These are phyloP conservation scores for Calonectria hongkongensis DNA, from an alignment of 2,329 filamentous ascomycete genomes.

Conservation along the genomic window DNA sequence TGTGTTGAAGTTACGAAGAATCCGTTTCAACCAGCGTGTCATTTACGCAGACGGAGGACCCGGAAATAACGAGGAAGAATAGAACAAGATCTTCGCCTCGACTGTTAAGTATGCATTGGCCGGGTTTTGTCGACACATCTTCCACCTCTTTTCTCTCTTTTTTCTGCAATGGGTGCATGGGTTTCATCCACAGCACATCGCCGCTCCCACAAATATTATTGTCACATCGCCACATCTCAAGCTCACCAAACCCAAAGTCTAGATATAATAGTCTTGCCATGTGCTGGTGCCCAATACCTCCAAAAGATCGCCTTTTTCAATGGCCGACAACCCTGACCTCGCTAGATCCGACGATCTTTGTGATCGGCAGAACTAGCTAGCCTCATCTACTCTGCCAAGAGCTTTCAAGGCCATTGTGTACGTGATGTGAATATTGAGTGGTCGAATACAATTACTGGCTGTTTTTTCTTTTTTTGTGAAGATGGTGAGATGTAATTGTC, in stretches of 20 bases:
- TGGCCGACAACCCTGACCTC: not conserved
- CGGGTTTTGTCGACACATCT: too few species aligned
- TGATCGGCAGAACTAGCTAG: slow-evolving; percentile 11
- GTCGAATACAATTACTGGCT: not conserved
- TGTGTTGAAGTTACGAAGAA: not conserved
- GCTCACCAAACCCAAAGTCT: not conserved
- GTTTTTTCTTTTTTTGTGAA: not conserved
- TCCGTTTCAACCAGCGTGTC: too few species aligned
- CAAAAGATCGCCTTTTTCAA: not conserved
- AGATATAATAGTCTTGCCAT: not conserved
- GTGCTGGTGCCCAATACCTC: not conserved
- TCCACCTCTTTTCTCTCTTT: too few species aligned
- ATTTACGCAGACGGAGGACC: too few species aligned
- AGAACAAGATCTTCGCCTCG: too few species aligned
- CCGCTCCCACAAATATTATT: too few species aligned
- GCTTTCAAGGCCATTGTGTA: not conserved
- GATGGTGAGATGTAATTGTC: not conserved
- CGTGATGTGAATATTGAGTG: too few species aligned
- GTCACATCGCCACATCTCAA: too few species aligned
- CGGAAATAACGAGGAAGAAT: too few species aligned
- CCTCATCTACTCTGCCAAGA: not conserved
- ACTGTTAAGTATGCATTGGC: too few species aligned
- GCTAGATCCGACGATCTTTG: not conserved
- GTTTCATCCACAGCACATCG: too few species aligned
- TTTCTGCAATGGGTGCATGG: too few species aligned